Percentiles rank a stretch among this genome's conserved stretches.
Evolutionary conservation across 441 rosid genomes (phyloP).

Genomic region (Corymbia citriodora): DNA sequence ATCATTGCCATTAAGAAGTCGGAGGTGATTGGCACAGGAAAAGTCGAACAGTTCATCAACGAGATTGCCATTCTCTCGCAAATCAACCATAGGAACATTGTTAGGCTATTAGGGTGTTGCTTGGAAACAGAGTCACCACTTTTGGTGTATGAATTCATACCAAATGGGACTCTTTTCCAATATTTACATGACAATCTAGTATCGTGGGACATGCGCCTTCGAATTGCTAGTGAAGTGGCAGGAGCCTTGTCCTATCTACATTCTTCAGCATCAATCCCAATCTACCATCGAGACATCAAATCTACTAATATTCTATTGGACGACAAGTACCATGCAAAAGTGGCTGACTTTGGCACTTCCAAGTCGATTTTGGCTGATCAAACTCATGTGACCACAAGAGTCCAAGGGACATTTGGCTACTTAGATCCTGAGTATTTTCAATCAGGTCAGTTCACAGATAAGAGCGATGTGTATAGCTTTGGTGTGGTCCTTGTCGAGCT

Average conservation of each 20-base stretch:
- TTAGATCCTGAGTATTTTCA: background rate
- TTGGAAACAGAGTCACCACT: background rate
- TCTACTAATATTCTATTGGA: background rate
- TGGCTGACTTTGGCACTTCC: background rate
- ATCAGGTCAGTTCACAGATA: background rate
- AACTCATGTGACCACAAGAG: background rate
- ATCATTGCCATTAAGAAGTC: background rate
- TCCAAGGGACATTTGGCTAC: background rate
- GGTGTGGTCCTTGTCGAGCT: background rate
- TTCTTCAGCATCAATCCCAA: background rate
- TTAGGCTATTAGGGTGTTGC: background rate
- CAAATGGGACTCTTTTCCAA: background rate
- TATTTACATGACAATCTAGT: background rate
- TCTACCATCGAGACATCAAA: background rate
- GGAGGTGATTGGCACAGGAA: background rate
- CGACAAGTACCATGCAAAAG: background rate
- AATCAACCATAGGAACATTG: background rate
- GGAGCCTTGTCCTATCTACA: background rate
- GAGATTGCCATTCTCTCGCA: background rate
- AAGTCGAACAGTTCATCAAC: background rate
- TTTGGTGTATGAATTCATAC: background rate
- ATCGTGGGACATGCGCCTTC: background rate
- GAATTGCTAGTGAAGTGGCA: background rate
- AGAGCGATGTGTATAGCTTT: background rate
- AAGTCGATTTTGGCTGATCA: fast-evolving